Conservation (phyloP, 495 filamentous ascomycete genomes). For the Penicillium canescens region DNA sequence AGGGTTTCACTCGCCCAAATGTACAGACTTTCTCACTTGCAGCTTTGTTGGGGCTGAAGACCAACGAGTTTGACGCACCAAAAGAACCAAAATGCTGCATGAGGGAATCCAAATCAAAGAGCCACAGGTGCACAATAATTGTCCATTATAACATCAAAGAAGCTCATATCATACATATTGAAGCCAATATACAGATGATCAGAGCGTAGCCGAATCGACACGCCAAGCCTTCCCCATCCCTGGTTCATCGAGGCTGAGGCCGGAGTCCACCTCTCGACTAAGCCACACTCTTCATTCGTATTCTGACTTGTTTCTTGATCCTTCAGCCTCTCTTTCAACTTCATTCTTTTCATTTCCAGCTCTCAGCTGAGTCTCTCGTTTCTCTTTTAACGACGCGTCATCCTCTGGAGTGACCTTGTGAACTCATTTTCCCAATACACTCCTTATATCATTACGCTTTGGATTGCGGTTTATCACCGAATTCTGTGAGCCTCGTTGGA, state of each 20-base stretch:
- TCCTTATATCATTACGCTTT: constrained; percentile 7
- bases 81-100: too few species aligned
- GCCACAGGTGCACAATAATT: too few species aligned
- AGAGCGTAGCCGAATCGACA: neutral
- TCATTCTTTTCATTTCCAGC: constrained; percentile 1
- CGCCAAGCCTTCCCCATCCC: constrained; percentile 18
- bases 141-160: too few species aligned
- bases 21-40: too few species aligned
- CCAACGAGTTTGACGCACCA: too few species aligned
- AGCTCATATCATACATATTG: too few species aligned
- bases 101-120: too few species aligned
- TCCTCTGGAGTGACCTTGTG: constrained; percentile 19
- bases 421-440: constrained; percentile 4
- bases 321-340: constrained; percentile 19
- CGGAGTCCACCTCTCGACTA: constrained; percentile 14
- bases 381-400: constrained; percentile 3
- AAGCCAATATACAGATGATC: too few species aligned
- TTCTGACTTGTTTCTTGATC: neutral
- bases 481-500: too few species aligned
- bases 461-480: neutral
- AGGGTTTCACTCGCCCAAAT: too few species aligned
- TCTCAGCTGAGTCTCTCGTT: constrained; percentile 12
- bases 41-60: too few species aligned
- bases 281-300: constrained; percentile 20
- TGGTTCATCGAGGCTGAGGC: constrained; percentile 11